A percentile compares a stretch with the other conserved stretches of the same genome.
phyloP scores from a whole-genome alignment of 352 stramenopile genomes.

The Phytophthora citricola region DNA sequence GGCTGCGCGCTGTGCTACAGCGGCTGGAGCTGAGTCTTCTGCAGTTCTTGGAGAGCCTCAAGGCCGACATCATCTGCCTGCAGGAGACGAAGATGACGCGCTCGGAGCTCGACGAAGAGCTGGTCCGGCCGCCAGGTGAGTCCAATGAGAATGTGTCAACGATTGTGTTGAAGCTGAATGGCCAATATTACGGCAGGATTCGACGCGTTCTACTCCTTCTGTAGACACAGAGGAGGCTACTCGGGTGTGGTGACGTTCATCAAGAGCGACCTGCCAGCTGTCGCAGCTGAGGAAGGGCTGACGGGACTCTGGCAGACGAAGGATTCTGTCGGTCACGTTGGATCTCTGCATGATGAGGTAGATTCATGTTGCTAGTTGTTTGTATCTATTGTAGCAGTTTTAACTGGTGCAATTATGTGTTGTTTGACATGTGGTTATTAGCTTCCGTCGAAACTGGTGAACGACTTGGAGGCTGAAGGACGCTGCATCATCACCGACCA shows the following conservation, averaged over 20 bases:
- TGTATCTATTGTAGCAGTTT: neutral
- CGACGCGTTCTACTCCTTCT: slow-evolving; percentile 89
- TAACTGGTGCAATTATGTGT: neutral
- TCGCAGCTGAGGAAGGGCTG: slow-evolving; percentile 77
- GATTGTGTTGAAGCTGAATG: slow-evolving; percentile 13
- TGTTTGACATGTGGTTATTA: slow-evolving; percentile 17
- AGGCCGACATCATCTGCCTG: slow-evolving; percentile 82
- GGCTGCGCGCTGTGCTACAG: slow-evolving; percentile 77
- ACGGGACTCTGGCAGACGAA: slow-evolving; percentile 66
- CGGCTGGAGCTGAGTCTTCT: slow-evolving; percentile 55
- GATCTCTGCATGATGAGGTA: slow-evolving; percentile 58
- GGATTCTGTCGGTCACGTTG: slow-evolving; percentile 64
- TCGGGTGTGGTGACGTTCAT: slow-evolving; percentile 85
- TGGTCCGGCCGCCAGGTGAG: slow-evolving; percentile 67
- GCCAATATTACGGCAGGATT: slow-evolving; percentile 47
- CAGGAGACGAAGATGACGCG: slow-evolving; percentile 90
- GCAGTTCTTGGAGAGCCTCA: slow-evolving; percentile 60
- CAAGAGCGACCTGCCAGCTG: slow-evolving; percentile 51
- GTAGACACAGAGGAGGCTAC: slow-evolving; percentile 65
- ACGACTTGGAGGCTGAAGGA: slow-evolving; percentile 78
- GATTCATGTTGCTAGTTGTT: neutral
- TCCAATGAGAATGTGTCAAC: neutral
- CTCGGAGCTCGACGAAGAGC: slow-evolving; percentile 79
- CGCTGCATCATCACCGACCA: slow-evolving; percentile 90
- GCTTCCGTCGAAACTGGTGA: slow-evolving; percentile 62